These are phyloP conservation scores for Flammula alnicola DNA, from an alignment of 1,284 basidiomycete genomes.

Conservation along the genomic window DNA sequence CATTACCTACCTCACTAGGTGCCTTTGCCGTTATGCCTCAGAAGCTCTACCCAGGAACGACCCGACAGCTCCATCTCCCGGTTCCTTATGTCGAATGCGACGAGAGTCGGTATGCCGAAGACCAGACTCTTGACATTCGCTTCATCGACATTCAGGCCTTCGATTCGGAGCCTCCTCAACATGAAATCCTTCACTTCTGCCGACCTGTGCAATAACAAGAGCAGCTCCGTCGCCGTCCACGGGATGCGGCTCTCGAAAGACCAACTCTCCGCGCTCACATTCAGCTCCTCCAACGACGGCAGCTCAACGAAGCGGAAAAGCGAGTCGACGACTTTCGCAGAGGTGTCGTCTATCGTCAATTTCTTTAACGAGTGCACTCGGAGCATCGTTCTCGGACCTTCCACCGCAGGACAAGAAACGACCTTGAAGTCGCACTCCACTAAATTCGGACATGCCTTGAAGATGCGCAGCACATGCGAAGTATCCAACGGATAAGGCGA, in stretches of 20 bases:
- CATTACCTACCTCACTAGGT: no score
- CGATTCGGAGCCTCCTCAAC: slow-evolving; percentile 1
- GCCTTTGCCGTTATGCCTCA: no score
- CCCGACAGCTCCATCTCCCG: neutral
- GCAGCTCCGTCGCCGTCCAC: slow-evolving; percentile 6
- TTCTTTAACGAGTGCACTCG: neutral
- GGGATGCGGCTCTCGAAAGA: neutral
- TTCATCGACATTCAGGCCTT: slow-evolving; percentile 5
- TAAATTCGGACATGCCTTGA: slow-evolving; percentile 11
- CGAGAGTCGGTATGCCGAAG: slow-evolving; percentile 4
- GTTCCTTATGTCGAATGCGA: slow-evolving; percentile 6
- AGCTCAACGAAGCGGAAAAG: slow-evolving; percentile 7
- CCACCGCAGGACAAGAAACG: neutral
- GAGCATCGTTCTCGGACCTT: slow-evolving; percentile 1
- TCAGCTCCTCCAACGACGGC: slow-evolving; percentile 10
- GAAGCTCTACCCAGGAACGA: slow-evolving; percentile 1
- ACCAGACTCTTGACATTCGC: neutral
- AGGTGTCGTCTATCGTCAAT: slow-evolving; percentile 10
- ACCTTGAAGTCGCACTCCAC: slow-evolving; percentile 12
- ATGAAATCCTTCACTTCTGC: neutral
- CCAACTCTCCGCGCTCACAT: slow-evolving; percentile 10
- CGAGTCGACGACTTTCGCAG: slow-evolving; percentile 5
- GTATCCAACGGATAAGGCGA: slow-evolving; percentile 7
- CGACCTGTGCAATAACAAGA: slow-evolving; percentile 7
- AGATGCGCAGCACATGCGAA: slow-evolving; percentile 6